Evolutionary conservation across 2,329 filamentous ascomycete genomes (phyloP).

Genomic region (Aspergillus persii): DNA sequence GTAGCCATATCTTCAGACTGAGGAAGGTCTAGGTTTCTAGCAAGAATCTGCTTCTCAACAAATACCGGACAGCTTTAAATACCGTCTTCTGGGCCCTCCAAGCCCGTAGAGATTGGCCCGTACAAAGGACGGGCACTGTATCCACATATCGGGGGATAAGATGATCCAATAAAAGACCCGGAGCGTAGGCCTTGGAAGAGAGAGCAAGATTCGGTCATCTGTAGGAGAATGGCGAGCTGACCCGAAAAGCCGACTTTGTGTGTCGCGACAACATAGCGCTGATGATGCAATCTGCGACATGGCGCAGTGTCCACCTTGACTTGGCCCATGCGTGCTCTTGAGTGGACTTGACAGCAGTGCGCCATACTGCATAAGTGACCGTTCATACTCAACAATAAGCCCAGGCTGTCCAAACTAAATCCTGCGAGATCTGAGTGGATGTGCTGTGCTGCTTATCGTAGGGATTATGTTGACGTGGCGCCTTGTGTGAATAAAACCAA

Average conservation of each 20-base stretch:
- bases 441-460: no score
- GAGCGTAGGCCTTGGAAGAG: background rate
- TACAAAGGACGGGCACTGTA: background rate
- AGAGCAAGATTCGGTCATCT: background rate
- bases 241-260: background rate
- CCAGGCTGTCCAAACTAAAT: no score
- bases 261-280: background rate
- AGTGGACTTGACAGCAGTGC: no score
- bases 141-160: background rate
- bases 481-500: no score
- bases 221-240: background rate
- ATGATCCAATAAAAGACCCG: background rate
- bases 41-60: no score
- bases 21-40: no score
- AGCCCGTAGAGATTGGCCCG: background rate
- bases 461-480: no score
- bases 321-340: no score
- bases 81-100: background rate
- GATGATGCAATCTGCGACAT: background rate
- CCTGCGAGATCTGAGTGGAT: no score
- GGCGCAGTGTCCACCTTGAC: background rate
- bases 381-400: no score
- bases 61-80: background rate
- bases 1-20: background rate
- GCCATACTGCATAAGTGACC: no score